Evolutionary conservation across 2,329 filamentous ascomycete genomes (phyloP), one percentile per base, ranked within the genome.

Genomic region (Epichloe gansuensis): DNA sequence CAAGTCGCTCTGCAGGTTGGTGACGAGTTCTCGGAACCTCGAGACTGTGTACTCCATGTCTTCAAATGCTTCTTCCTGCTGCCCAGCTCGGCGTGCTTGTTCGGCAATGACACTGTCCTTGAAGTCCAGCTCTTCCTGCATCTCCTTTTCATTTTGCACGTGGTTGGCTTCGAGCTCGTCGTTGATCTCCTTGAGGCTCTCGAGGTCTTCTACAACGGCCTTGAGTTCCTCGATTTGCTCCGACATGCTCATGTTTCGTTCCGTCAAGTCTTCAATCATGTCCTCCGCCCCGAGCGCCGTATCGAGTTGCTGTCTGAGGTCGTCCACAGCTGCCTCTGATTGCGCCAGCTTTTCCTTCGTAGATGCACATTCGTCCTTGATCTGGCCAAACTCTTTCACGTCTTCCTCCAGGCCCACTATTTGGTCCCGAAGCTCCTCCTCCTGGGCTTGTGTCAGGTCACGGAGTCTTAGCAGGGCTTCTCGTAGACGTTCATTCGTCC

Each of bases 161-260:
- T 96, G 91, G 63, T 95, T 95, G 61, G 88, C 80, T 65, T 96
- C 91, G 3, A 98, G 81, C 68, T 98, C 93, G 62, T 97, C 91
- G 60, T 89, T 94, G 60, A 97, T 82, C 64, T 98, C 91, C 65
- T 90, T 91, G 51, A 97, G 72, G 55, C 81, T 88, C 66, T 96
- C 89, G 11, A 97, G 77, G 58, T 97, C 91, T 56, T 91, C 85
- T 55, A 97, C 86, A 7, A 85, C 82, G 17, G 82, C 82, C 62
- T 85, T 85, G 50, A 96, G 78, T 63, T 95, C 85, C 56, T 89
- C 85, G 44, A 96, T 83, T 63, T 89, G 81, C 66, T 95, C 88
- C 38, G 84, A 82, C 64, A 95, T 83, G 57, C 78, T 79, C 73
- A 93, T 84, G 63, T 94, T 96, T 62, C 89, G 85, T 57, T 93